Base-by-base conservation (phyloP, 768 basidiomycete species). In the Lentinula aciculospora region DNA sequence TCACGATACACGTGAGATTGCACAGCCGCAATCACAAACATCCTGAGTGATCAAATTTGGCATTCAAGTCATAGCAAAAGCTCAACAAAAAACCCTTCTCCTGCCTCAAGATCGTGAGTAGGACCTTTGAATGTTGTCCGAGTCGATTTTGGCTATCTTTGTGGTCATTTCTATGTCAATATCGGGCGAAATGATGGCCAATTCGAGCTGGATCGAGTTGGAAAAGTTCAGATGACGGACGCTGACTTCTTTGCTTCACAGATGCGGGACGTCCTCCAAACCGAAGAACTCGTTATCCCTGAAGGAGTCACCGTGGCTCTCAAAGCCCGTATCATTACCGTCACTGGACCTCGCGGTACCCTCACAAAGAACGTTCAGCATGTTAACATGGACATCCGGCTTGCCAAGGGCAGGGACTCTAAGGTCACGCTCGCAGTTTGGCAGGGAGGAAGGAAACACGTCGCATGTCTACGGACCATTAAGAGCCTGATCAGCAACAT, bases 401-500 rank as follows among this genome's bases (percentile, higher is more conserved):
- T 93, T 51, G 73, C 91, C 65, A 91, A 89, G 77, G 81, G 82
- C 69, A 88, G 93, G 76, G 78, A 79, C 65, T 83, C 81, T 63
- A 85, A 86, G 71, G 89, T 98, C 71, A 84, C 84, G 61, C 83
- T 98, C 67, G 91, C 93, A 60, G 92, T 99, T 60, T 99, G 97
- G 97, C 93, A 98, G 76, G 97, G 92, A 61, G 89, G 86, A 62
- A 87, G 97, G 71, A 99, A 99, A 80, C 97, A 99, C 71, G 92
- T 98, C 67, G 97, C 97, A 58, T 98, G 95, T 81, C 79, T 99
- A 63, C 86, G 95, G 65, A 99, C 97, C 36, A 92, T 99, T 75
- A 88, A 86, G 74, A 94, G 89, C 65, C 72, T 96, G 67, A 96
- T 99, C 67, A 85, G 84, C 74, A 99, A 99, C 82, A 94, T 99